A percentile compares a stretch with the other conserved stretches of the same genome.
Conservation (phyloP, 2,329 filamentous ascomycete species). For the Parascedosporium putredinis region DNA sequence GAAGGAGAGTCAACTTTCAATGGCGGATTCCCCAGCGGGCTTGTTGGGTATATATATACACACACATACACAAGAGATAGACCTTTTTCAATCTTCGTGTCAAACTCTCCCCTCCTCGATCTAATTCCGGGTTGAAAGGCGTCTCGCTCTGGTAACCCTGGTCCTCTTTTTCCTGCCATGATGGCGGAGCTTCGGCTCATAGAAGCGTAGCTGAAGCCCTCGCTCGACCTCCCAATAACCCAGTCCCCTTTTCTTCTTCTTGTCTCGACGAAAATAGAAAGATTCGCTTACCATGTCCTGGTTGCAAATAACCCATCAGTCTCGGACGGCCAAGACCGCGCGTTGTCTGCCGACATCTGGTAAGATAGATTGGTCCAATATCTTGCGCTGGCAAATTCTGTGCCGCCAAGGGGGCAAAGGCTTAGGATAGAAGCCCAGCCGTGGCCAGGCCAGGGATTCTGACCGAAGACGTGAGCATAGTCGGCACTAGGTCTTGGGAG, state of each 20-base stretch:
- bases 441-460: no score
- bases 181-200: no score
- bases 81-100: background rate
- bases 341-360: background rate
- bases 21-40: background rate
- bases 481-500: background rate
- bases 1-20: background rate
- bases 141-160: background rate
- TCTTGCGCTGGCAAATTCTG: conserved; percentile 1
- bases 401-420: background rate
- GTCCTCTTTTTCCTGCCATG: no score
- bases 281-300: background rate
- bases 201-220: no score
- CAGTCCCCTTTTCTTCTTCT: no score
- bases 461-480: no score
- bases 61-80: background rate
- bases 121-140: background rate
- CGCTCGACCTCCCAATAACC: no score
- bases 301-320: background rate
- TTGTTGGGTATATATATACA: background rate
- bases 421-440: no score
- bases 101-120: background rate
- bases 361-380: conserved; percentile 2
- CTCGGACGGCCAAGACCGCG: background rate
- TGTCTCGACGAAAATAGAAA: conserved; percentile 7